Evolutionary conservation across 2,329 filamentous ascomycete genomes (phyloP).

Genomic region (Elsinoe arachidis): DNA sequence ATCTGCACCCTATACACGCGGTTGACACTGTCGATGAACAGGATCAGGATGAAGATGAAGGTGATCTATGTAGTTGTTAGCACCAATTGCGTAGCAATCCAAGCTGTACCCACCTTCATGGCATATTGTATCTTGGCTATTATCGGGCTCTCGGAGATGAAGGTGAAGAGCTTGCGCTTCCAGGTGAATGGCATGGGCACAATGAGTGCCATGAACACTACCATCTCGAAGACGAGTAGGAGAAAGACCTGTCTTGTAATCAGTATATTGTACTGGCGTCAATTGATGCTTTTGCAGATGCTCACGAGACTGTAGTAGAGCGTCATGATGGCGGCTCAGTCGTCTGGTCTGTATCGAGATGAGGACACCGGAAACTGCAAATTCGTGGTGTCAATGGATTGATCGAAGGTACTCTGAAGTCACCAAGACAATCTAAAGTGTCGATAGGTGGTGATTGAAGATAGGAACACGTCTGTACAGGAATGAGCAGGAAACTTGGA

Average conservation of each 20-base stretch:
- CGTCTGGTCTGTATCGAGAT: neutral
- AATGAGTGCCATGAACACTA: constrained; percentile 68
- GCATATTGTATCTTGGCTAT: constrained; percentile 95
- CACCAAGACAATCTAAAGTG: neutral
- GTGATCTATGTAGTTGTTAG: constrained; percentile 56
- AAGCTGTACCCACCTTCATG: constrained; percentile 56
- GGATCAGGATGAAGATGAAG: constrained; percentile 96
- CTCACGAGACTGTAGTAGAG: constrained; percentile 61
- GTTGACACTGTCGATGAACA: constrained; percentile 94
- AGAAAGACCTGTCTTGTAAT: constrained; percentile 59
- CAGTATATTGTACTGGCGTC: neutral
- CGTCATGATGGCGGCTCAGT: constrained; percentile 47
- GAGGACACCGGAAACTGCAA: neutral
- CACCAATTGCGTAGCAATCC: neutral
- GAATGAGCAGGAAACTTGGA: neutral
- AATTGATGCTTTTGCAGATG: constrained; percentile 18
- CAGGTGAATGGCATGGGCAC: constrained; percentile 80
- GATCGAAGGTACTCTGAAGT: neutral
- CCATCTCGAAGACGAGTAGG: constrained; percentile 75
- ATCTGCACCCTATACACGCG: constrained; percentile 94
- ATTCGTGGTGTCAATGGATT: neutral
- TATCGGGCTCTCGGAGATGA: constrained; percentile 80
- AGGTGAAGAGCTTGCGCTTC: constrained; percentile 83
- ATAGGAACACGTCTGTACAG: neutral
- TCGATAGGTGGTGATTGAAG: neutral